Evolutionary conservation across 768 basidiomycete species (phyloP), one percentile per base, ranked within the genome.

Genomic region (Sporobolomyces roseus): DNA sequence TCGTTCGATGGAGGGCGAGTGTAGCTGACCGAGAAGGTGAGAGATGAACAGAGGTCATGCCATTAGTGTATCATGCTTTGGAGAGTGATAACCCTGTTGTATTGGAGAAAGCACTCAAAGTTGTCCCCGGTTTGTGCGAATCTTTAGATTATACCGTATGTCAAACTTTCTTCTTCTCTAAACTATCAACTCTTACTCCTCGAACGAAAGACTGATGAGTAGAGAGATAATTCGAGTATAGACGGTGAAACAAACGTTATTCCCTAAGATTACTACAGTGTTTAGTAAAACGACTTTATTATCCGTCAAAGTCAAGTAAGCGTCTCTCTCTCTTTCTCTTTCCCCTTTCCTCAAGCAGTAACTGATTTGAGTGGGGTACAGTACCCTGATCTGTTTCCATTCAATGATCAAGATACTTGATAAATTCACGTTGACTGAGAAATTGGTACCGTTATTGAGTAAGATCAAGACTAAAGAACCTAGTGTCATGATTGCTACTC

Each of bases 401-500:
- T 81, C 85, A 29, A 89, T 94, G 88, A 88, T 94, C 41, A 89
- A 89, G 76, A 91, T 89, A 12, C 83, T 94, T 48, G 91, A 94
- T 79, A 90, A 92, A 80, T 77, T 78, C 48, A 93, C 88, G 75
- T 77, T 99, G 59, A 97, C 96, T 1, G 92, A 94, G 76, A 97
- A 96, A 78, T 83, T 99, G 25, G 94, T 97, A 4, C 96, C 96
- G 2, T 79, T 98, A 21, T 82, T 99, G 30, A 88, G 93, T 0
- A 96, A 91, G 78, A 96, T 98, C 70, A 86, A 93, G 43, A 97
- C 94, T 7, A 94, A 92, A 77, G 93, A 97, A 77, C 94, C 94
- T 14, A 86, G 88, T 55, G 94, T 98, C 7, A 96, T 92, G 85
- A 90, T 91, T 29, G 70, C 75, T 23, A 70, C 74, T 0, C 27